Base-by-base conservation (phyloP, 2,329 filamentous ascomycete species). In the Metarhizium brunneum region DNA sequence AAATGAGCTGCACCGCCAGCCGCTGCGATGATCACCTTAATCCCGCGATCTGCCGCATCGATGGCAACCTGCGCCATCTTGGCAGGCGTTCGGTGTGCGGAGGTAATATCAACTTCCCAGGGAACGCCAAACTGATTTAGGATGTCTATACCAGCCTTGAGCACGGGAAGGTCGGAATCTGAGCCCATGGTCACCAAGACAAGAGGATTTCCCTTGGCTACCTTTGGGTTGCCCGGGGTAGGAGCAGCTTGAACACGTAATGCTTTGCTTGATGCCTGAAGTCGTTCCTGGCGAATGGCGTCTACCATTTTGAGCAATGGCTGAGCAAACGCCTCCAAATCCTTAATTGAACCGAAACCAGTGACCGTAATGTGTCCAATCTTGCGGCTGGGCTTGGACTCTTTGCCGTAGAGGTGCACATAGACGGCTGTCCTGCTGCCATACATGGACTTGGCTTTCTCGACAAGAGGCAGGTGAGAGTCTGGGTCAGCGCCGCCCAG, bases 291-390 rank as follows among this genome's bases (percentile, higher is more conserved):
- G 49, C 80, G 78, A 61, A 88, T 82, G 13, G 69, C 65, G 62
- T 88, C 81, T 29, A 83, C 81, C 53, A 81, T 73, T 48, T 85
- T 73, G 57, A 95, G 82, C 25, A 96, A 79, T 53, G 87, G 82
- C 42, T 87, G 82, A 14, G 85, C 79, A 16, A 79, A 75, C 66
- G 68, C 60, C 57, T 79, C 76, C 16, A 84, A 71, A n/a, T 87
- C 84, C 63, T 85, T 79, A 42, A 80, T 74, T 66, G 92, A 83
- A 0, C 82, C 84, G 13, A 81, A 76, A 1, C 84, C 85, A 2
- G 88, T 88, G 42, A 95, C 74, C 1, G 92, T 97, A 62, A 99
- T 83, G 69, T 99, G 94, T 11, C 92, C 92, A 75, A 97, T 97
- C 72, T 97, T 99, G 49, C 94, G 86, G 38, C 90, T 87, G 4